Percentiles rank a stretch among this genome's conserved stretches.
Conservation (phyloP, 805 yeast genomes). For the Candida yuanshanica region DNA sequence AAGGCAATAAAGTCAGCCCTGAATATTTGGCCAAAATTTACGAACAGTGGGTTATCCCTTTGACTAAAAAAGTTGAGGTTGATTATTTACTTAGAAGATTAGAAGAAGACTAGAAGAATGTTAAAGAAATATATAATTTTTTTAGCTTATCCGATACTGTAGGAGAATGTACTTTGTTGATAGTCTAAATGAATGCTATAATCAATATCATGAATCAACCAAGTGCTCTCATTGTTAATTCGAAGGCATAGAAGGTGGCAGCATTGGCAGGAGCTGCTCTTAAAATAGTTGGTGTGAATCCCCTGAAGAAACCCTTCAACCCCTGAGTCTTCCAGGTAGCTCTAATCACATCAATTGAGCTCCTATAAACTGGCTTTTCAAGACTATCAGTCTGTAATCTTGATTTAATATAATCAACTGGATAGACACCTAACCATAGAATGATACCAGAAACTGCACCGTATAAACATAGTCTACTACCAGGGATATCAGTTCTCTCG, state of each 20-base stretch:
- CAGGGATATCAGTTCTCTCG: constrained; percentile 70
- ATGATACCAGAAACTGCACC: constrained; percentile 92
- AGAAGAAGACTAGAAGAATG: constrained; percentile 41
- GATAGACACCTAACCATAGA: constrained; percentile 80
- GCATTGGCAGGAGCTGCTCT: constrained; percentile 99
- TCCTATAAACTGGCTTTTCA: constrained; percentile 51
- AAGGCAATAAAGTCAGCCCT: constrained; percentile 67
- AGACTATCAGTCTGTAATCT: constrained; percentile 74
- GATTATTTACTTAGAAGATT: constrained; percentile 83
- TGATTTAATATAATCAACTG: constrained; percentile 88
- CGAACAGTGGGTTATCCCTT: constrained; percentile 83
- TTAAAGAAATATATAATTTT: too few relatives aligned
- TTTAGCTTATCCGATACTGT: too few relatives aligned
- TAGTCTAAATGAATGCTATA: too few relatives aligned
- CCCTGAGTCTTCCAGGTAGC: constrained; percentile 57
- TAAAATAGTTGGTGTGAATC: constrained; percentile 85
- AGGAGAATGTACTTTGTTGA: too few relatives aligned
- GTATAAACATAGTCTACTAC: constrained; percentile 77
- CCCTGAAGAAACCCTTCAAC: constrained; percentile 75
- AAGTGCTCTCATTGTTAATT: constrained; percentile 65
- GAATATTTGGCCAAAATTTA: constrained; percentile 79
- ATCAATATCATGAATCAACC: too few relatives aligned
- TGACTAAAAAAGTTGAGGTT: constrained; percentile 92
- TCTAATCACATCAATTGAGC: constrained; percentile 52
- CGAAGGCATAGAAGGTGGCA: constrained; percentile 92